Evolutionary conservation across 306 rosid genomes (phyloP).

Genomic region (Benincasa hispida): DNA sequence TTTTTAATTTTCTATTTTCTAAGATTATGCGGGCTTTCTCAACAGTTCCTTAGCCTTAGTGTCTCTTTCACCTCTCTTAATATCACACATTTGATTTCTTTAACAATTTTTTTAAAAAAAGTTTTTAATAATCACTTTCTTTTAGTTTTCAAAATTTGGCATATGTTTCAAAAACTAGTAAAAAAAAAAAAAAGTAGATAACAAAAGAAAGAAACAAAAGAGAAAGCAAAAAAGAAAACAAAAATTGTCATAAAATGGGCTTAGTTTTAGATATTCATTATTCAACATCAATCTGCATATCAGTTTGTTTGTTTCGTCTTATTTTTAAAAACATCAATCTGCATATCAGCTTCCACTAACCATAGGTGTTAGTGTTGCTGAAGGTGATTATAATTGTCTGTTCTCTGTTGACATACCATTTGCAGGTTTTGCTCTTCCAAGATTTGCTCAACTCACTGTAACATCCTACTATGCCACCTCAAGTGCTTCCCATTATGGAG

Average conservation of each 20-base stretch:
- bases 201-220: background rate
- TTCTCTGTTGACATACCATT: background rate
- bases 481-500: slow-evolving; percentile 86
- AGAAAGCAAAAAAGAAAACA: too few species aligned
- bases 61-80: background rate
- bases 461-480: slow-evolving; percentile 83
- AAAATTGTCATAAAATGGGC: background rate
- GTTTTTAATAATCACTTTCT: too few species aligned
- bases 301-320: too few species aligned
- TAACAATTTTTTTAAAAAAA: too few species aligned
- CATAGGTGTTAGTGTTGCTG: background rate
- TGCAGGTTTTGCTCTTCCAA: slow-evolving; percentile 75
- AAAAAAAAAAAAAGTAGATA: background rate
- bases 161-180: background rate
- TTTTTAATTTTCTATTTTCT: background rate
- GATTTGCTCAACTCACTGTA: slow-evolving; percentile 65
- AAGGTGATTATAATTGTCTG: background rate
- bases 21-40: background rate
- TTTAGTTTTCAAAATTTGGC: background rate
- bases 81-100: background rate
- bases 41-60: background rate
- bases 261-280: background rate
- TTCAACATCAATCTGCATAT: background rate
- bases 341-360: background rate
- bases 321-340: background rate